These are phyloP conservation scores for Helminthosporium solani DNA, from an alignment of 2,329 filamentous ascomycete genomes.

Conservation along the genomic window DNA sequence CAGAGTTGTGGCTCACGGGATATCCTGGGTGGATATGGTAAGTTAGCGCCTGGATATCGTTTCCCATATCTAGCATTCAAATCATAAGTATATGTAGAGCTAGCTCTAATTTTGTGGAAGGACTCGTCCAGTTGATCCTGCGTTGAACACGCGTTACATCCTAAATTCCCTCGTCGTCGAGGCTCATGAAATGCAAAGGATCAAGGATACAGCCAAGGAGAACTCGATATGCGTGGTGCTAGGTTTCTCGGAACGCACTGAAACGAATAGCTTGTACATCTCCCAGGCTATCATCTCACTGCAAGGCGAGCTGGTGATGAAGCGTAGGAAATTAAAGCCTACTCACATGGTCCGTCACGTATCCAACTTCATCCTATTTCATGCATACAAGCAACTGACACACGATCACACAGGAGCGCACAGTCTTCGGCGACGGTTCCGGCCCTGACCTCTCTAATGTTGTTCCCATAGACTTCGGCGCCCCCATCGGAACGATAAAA, in stretches of 20 bases:
- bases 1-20: constrained; percentile 50
- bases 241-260: constrained; percentile 43
- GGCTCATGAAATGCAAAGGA: constrained; percentile 47
- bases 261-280: constrained; percentile 44
- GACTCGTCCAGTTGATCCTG: constrained; percentile 45
- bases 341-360: constrained; percentile 39
- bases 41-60: constrained; percentile 6
- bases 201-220: constrained; percentile 39
- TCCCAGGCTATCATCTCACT: constrained; percentile 41
- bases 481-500: constrained; percentile 32
- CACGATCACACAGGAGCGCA: constrained; percentile 31
- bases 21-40: constrained; percentile 52
- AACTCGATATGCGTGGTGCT: constrained; percentile 41
- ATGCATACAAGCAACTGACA: not conserved
- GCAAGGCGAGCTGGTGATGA: constrained; percentile 38
- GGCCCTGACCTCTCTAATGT: constrained; percentile 40
- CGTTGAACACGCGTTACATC: constrained; percentile 45
- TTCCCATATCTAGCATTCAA: not conserved
- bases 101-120: constrained; percentile 20
- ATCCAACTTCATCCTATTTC: not conserved
- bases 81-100: not conserved
- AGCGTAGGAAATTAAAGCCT: constrained; percentile 46
- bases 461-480: constrained; percentile 21
- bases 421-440: constrained; percentile 45
- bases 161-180: constrained; percentile 46